Evolutionary conservation across 129 eudicot genomes (phyloP).

Genomic region (Mikania micrantha): DNA sequence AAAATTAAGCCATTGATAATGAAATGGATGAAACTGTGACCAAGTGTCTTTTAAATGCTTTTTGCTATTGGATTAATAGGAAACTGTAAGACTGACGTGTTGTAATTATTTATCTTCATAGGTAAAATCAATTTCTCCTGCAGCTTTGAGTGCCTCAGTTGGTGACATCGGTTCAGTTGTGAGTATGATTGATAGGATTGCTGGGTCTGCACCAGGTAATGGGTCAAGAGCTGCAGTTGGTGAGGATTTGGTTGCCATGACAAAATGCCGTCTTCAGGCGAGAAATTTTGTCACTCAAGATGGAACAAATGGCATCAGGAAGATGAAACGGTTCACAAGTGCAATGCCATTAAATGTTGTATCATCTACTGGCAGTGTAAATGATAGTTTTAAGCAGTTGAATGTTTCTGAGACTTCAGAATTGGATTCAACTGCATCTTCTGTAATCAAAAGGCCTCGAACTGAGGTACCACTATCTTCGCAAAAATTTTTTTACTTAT

Average conservation of each 20-base stretch:
- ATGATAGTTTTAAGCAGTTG: conserved; percentile 59
- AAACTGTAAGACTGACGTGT: background rate
- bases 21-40: background rate
- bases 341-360: conserved; percentile 83
- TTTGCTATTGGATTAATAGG: background rate
- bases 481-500: background rate
- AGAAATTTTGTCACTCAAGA: conserved; percentile 69
- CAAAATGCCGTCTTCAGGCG: conserved; percentile 89
- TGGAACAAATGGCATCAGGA: conserved; percentile 64
- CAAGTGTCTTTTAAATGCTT: background rate
- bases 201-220: conserved; percentile 98
- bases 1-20: background rate
- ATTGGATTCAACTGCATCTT: conserved; percentile 85
- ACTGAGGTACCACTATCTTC: conserved; percentile 53
- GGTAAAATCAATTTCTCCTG: conserved; percentile 69
- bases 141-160: conserved; percentile 72
- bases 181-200: conserved; percentile 89
- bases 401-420: conserved; percentile 53
- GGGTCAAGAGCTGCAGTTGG: conserved; percentile 98
- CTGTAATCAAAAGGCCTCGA: conserved; percentile 63
- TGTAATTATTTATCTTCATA: conserved; percentile 8
- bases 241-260: conserved; percentile 96
- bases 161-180: conserved; percentile 85
- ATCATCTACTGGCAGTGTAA: conserved; percentile 65
- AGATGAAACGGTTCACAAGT: conserved; percentile 80